These are phyloP conservation scores for Corynascus novoguineensis DNA, from an alignment of 495 filamentous ascomycete genomes.

Conservation along the genomic window DNA sequence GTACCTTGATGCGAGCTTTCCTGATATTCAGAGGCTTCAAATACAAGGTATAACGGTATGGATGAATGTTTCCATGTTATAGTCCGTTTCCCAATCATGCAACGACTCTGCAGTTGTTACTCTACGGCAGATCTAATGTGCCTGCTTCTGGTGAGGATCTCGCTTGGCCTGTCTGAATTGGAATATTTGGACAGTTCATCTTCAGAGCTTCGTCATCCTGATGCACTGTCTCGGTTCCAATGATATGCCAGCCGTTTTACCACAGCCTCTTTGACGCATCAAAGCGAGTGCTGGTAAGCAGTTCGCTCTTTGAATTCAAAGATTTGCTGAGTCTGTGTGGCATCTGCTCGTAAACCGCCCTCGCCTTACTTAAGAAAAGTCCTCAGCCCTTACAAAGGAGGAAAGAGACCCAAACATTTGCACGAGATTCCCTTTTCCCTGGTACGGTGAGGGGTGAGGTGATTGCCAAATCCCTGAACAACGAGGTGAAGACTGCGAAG, in stretches of 20 bases:
- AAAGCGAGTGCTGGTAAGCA: constrained; percentile 29
- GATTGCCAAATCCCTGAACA: too few relatives aligned
- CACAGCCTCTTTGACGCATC: constrained; percentile 37
- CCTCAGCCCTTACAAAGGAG: constrained; percentile 24
- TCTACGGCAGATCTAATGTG: constrained; percentile 37
- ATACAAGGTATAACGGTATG: too few relatives aligned
- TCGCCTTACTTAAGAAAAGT: constrained; percentile 16
- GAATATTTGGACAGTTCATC: constrained; percentile 28
- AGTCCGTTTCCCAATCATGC: too few relatives aligned
- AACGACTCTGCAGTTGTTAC: constrained; percentile 16
- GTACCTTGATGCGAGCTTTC: constrained; percentile 7
- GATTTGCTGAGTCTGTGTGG: background rate
- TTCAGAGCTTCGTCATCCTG: constrained; percentile 26
- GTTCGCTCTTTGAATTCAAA: background rate
- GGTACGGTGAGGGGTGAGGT: constrained; percentile 30
- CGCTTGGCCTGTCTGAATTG: constrained; percentile 24
- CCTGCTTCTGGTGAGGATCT: constrained; percentile 31
- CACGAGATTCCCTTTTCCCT: constrained; percentile 21
- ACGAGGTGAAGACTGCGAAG: too few relatives aligned
- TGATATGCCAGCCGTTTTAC: constrained; percentile 22
- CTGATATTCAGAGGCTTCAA: constrained; percentile 16
- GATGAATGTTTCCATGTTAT: too few relatives aligned
- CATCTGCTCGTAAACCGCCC: too few relatives aligned
- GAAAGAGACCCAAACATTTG: constrained; percentile 30
- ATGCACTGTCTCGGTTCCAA: constrained; percentile 28